Evolutionary conservation across 768 basidiomycete genomes (phyloP).

Genomic region (Lepiota subincarnata): DNA sequence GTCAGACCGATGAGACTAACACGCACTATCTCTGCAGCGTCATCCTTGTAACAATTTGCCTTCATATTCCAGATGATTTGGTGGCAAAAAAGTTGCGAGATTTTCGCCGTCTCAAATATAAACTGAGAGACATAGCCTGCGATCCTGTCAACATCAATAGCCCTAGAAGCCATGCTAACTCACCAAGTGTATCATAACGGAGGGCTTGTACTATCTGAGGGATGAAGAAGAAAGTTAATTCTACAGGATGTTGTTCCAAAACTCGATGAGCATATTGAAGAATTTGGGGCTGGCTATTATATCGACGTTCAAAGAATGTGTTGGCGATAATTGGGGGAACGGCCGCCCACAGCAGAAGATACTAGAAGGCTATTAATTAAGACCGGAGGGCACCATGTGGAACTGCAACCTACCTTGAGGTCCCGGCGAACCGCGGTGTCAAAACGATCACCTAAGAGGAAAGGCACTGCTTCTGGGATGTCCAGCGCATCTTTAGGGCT

Average conservation of each 20-base stretch:
- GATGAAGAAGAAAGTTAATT: constrained; percentile 97
- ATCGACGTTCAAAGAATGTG: constrained; percentile 82
- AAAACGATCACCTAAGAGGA: constrained; percentile 71
- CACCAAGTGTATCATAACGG: constrained; percentile 85
- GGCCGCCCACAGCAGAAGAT: constrained; percentile 84
- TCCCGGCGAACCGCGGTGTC: constrained; percentile 58
- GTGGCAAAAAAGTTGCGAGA: constrained; percentile 97
- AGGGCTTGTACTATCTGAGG: constrained; percentile 98
- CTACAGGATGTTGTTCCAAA: constrained; percentile 90
- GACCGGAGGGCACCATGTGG: neutral
- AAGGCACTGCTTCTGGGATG: constrained; percentile 76
- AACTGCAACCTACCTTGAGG: constrained; percentile 56
- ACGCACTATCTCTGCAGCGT: constrained; percentile 76
- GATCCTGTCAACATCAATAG: neutral
- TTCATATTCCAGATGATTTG: constrained; percentile 99
- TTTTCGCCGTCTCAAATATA: constrained; percentile 95
- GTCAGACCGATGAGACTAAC: neutral
- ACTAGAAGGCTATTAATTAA: constrained; percentile 38
- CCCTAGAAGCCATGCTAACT: constrained; percentile 14
- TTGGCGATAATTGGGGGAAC: constrained; percentile 80
- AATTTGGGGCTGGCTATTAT: constrained; percentile 76
- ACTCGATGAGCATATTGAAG: constrained; percentile 97
- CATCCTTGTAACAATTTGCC: constrained; percentile 94
- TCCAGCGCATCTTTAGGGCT: constrained; percentile 67
- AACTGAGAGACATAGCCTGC: constrained; percentile 91